Base-by-base conservation (phyloP, 345 rosid genomes). In the Chamaenerion angustifolium region DNA sequence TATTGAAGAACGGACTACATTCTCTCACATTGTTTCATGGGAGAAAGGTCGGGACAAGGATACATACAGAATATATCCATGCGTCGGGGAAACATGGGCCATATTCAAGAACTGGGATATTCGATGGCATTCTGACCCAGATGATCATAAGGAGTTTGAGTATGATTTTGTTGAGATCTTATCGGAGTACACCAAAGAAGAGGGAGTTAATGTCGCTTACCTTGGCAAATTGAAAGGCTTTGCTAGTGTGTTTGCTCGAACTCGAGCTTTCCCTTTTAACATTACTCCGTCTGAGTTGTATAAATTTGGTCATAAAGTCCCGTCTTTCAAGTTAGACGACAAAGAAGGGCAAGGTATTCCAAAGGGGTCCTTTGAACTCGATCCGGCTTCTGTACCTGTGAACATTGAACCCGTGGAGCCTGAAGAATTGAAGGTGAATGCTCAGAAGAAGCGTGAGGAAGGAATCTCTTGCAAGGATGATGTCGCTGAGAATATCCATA, bases 301-400 rank as follows among this genome's bases (percentile, higher is more conserved):
- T 49, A 75, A 83, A 61, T 92, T 92, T 57, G 76, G 96, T 35
- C 96, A 92, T 78, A 69, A 50, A 62, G 65, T 92, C 66, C 93
- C 93, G 8, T 83, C 87, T 14, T 55, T 69, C 61, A 74, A 54
- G 56, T 54, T 92, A 73, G 69, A 66, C 2, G 85, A 89, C 8
- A 69, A 66, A 54, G 96, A 86, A 66, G 58, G 80, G 50, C 54
- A 71, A 44, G 81, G 74, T 25, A 70, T 83, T 46, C 88, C 83
- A 0, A 63, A 56, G 64, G 93, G 78, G 49, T 82, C 83, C 43
- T 82, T 61, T 57, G 98, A 84, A 63, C 83, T 92, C 0, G 98
- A 92, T 60, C 80, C 89, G 42, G 89, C 82, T 70, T 74, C 83
- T 42, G 25, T 92, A 54, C 85, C 94, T 16, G 19, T 12, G 16